phyloP scores from a whole-genome alignment of 2,329 filamentous ascomycete genomes.

The Pezicula neosporulosa region DNA sequence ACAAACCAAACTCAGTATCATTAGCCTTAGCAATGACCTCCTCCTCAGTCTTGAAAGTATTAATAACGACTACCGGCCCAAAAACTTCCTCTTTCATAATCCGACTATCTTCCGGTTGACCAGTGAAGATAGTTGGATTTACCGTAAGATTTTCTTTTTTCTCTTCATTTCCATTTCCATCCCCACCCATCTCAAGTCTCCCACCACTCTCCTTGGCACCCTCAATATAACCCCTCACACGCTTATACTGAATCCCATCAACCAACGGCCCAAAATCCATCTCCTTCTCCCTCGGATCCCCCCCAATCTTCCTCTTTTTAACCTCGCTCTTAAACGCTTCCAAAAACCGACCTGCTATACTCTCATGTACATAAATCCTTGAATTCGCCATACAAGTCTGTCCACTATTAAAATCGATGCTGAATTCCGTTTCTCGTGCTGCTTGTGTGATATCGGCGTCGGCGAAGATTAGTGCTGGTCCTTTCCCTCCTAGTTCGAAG shows the following conservation, averaged over 20 bases:
- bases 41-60: conserved; percentile 64
- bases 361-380: conserved; percentile 52
- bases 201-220: conserved; percentile 36
- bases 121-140: conserved; percentile 65
- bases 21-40: conserved; percentile 54
- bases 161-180: conserved; percentile 21
- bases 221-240: conserved; percentile 38
- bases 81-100: conserved; percentile 70
- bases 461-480: conserved; percentile 36
- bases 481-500: conserved; percentile 39
- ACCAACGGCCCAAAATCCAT: conserved; percentile 43
- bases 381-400: conserved; percentile 59
- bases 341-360: conserved; percentile 42
- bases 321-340: conserved; percentile 30
- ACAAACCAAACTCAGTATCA: conserved; percentile 60
- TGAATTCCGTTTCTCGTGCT: conserved; percentile 40
- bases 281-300: conserved; percentile 38
- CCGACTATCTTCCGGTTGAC: conserved; percentile 63
- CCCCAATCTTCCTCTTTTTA: conserved; percentile 32
- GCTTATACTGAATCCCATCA: conserved; percentile 39
- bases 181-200: conserved; percentile 30
- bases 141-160: conserved; percentile 62
- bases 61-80: conserved; percentile 62
- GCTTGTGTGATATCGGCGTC: conserved; percentile 38
- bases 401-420: conserved; percentile 56